A percentile compares a stretch with the other conserved stretches of the same genome.
phyloP scores from a whole-genome alignment of 768 basidiomycete species.

The Termitomyces sp. region DNA sequence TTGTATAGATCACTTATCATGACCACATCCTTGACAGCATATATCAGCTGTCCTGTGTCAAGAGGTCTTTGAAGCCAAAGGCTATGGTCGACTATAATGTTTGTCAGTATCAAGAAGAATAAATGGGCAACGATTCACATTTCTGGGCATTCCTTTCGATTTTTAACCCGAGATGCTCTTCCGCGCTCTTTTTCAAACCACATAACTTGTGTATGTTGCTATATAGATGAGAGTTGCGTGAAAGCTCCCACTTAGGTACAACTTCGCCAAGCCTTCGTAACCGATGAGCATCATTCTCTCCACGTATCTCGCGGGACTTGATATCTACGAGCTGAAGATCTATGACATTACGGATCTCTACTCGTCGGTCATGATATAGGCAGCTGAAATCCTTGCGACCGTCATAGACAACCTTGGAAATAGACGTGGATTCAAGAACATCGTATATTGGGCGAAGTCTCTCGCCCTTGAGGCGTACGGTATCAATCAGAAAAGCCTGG shows the following conservation, averaged over 20 bases:
- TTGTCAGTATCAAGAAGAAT: not conserved
- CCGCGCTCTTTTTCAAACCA: not conserved
- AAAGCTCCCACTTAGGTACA: not conserved
- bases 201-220: conserved; percentile 1
- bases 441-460: conserved; percentile 4
- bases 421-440: conserved; percentile 6
- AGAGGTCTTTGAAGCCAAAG: conserved; percentile 7
- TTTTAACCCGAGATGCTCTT: conserved; percentile 2
- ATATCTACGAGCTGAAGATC: conserved; percentile 10
- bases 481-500: conserved; percentile 4
- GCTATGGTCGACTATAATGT: conserved; percentile 3
- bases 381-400: conserved; percentile 11
- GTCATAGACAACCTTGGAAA: conserved; percentile 7
- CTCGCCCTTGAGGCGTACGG: not conserved
- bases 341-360: conserved; percentile 1
- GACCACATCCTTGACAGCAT: conserved; percentile 7
- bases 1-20: conserved; percentile 2
- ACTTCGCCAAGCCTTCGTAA: not conserved
- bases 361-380: conserved; percentile 3
- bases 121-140: not conserved
- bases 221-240: not conserved
- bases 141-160: not conserved
- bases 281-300: not conserved
- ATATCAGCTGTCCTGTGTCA: not conserved
- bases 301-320: conserved; percentile 4